phyloP scores from a whole-genome alignment of 2,329 filamentous ascomycete genomes.

The Phaeomoniella chlamydospora region DNA sequence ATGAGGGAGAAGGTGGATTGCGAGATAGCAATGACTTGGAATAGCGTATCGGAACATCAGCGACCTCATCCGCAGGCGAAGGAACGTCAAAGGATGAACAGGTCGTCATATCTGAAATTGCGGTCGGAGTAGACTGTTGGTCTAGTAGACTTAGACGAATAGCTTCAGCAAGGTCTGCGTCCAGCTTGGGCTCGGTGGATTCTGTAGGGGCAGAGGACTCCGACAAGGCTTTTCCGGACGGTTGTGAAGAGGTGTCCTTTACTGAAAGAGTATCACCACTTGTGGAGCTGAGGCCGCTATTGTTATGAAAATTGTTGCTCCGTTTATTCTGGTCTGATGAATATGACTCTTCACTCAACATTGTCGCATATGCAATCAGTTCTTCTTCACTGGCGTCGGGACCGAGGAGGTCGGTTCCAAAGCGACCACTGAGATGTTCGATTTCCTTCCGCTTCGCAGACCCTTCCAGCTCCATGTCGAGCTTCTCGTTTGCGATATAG shows the following conservation, averaged over 20 bases:
- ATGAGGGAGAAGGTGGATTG: conserved; percentile 4
- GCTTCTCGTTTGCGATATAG: conserved; percentile 75
- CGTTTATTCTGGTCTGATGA: conserved; percentile 33
- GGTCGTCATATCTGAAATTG: conserved; percentile 8
- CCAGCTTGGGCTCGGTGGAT: conserved; percentile 32
- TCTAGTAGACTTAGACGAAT: conserved; percentile 38
- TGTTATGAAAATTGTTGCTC: conserved; percentile 24
- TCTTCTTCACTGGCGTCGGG: conserved; percentile 45
- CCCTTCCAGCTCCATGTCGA: conserved; percentile 63
- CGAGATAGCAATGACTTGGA: conserved; percentile 12
- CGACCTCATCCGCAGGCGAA: conserved; percentile 1
- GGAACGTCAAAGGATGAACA: not conserved
- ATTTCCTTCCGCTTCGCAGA: conserved; percentile 52
- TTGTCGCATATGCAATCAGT: conserved; percentile 45
- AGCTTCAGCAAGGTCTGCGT: conserved; percentile 47
- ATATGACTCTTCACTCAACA: conserved; percentile 46
- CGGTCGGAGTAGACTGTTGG: conserved; percentile 11
- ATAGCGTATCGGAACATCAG: conserved; percentile 20
- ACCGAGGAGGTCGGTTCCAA: conserved; percentile 63
- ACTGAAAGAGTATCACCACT: conserved; percentile 19
- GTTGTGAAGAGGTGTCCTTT: conserved; percentile 14
- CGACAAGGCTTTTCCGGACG: conserved; percentile 13
- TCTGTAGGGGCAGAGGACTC: conserved; percentile 21
- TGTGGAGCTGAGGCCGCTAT: conserved; percentile 21
- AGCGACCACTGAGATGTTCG: conserved; percentile 59